Conservation (phyloP, 1,284 basidiomycete genomes). For the Cystobasidium pallidum region DNA sequence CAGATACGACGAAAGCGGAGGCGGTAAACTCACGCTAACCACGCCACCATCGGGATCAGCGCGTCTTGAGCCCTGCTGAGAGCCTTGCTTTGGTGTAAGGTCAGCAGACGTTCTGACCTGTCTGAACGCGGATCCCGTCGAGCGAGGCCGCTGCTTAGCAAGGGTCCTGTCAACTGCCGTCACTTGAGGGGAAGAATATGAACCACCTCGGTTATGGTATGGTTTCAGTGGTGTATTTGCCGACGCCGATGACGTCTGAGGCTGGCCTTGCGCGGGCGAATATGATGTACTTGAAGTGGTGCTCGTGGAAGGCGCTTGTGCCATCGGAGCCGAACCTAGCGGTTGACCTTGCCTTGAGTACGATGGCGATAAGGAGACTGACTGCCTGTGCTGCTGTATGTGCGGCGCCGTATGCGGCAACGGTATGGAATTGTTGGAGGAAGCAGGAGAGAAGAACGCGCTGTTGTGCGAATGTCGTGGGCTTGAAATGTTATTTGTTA, state of each 20-base stretch:
- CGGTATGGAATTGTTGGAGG: not conserved
- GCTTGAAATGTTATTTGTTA: not conserved
- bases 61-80: slow-evolving; percentile 12
- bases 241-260: slow-evolving; percentile 2
- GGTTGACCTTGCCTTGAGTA: slow-evolving; percentile 22
- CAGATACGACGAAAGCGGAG: not conserved
- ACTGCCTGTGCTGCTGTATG: slow-evolving; percentile 17
- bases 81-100: not conserved
- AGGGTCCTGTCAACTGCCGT: not conserved
- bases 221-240: not conserved
- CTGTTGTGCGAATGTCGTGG: slow-evolving; percentile 2
- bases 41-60: slow-evolving; percentile 42
- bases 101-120: slow-evolving; percentile 16
- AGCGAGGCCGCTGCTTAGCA: slow-evolving; percentile 19
- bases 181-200: slow-evolving; percentile 12
- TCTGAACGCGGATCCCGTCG: slow-evolving; percentile 33
- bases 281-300: slow-evolving; percentile 12
- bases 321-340: slow-evolving; percentile 3
- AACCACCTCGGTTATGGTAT: not conserved
- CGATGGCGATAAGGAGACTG: slow-evolving; percentile 22
- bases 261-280: not conserved
- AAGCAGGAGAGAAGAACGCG: slow-evolving; percentile 5
- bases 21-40: slow-evolving; percentile 27
- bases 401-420: slow-evolving; percentile 7
- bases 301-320: not conserved